A percentile compares a stretch with the other conserved stretches of the same genome.
Conservation (phyloP, 345 rosid species). For the Arabis alpina region DNA sequence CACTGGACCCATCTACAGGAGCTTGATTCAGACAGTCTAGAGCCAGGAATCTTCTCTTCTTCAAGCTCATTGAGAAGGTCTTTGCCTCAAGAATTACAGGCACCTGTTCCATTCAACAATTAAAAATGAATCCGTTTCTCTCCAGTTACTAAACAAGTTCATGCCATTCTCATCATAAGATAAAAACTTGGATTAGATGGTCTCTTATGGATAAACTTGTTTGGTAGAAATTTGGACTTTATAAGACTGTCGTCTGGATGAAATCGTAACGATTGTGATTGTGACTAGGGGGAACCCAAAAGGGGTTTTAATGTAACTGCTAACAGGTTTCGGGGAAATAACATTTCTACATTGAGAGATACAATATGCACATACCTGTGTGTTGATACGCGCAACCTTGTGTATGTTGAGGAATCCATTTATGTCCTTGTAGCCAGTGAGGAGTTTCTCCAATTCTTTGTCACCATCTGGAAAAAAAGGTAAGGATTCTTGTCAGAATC, state of each 20-base stretch:
- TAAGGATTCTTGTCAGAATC: slow-evolving; percentile 5
- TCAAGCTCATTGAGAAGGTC: slow-evolving; percentile 82
- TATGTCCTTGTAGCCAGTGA: slow-evolving; percentile 93
- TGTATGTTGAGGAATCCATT: slow-evolving; percentile 86
- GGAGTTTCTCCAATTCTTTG: slow-evolving; percentile 76
- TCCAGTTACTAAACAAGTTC: not conserved
- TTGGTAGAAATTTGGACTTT: slow-evolving; percentile 14
- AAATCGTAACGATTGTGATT: not conserved
- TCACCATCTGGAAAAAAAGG: slow-evolving; percentile 63
- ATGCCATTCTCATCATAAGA: slow-evolving; percentile 15
- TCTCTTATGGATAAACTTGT: slow-evolving; percentile 3
- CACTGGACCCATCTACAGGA: slow-evolving; percentile 89
- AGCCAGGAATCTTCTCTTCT: slow-evolving; percentile 73
- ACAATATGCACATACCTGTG: slow-evolving; percentile 61
- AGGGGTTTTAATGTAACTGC: not conserved
- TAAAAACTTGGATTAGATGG: not conserved
- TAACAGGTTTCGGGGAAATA: not conserved
- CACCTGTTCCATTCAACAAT: slow-evolving; percentile 52
- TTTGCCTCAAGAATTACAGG: slow-evolving; percentile 85
- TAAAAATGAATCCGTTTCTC: slow-evolving; percentile 11
- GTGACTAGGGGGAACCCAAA: not conserved
- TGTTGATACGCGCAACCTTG: slow-evolving; percentile 75
- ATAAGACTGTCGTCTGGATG: not conserved
- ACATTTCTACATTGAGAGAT: not conserved
- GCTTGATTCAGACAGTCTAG: slow-evolving; percentile 94